Conservation (phyloP, 345 rosid genomes). For the Brassica carinata region DNA sequence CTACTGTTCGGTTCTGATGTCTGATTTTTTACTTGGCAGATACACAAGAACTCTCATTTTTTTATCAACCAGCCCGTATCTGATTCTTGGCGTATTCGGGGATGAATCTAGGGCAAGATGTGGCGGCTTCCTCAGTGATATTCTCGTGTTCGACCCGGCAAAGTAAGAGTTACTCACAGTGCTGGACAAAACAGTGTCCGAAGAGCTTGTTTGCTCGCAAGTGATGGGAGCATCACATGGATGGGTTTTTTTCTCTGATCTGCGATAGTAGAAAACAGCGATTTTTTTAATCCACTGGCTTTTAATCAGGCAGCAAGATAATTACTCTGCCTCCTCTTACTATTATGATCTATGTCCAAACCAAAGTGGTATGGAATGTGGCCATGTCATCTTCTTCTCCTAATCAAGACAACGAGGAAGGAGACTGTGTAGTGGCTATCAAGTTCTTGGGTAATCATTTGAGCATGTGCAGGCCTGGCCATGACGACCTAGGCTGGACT, state of each 20-base stretch:
- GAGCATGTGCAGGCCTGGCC: neutral
- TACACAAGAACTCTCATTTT: neutral
- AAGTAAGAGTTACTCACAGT: neutral
- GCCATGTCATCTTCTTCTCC: neutral
- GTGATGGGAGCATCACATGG: neutral
- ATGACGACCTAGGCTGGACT: neutral
- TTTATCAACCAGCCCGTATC: neutral
- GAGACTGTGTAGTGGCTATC: neutral
- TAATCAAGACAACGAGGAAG: neutral
- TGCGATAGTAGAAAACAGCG: neutral
- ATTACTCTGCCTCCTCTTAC: neutral
- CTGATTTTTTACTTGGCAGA: neutral
- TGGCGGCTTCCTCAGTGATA: neutral
- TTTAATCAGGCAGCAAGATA: neutral
- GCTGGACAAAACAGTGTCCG: neutral
- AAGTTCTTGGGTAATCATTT: neutral
- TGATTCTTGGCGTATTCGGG: neutral
- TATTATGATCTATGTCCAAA: neutral
- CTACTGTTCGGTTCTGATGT: neutral
- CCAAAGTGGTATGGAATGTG: neutral
- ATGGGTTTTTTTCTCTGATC: neutral
- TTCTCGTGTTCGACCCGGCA: neutral
- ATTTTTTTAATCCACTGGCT: neutral
- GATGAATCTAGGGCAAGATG: neutral
- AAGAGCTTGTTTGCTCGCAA: neutral